These are phyloP conservation scores for Pezicula rhizophila DNA, from an alignment of 2,329 filamentous ascomycete genomes.

Conservation along the genomic window DNA sequence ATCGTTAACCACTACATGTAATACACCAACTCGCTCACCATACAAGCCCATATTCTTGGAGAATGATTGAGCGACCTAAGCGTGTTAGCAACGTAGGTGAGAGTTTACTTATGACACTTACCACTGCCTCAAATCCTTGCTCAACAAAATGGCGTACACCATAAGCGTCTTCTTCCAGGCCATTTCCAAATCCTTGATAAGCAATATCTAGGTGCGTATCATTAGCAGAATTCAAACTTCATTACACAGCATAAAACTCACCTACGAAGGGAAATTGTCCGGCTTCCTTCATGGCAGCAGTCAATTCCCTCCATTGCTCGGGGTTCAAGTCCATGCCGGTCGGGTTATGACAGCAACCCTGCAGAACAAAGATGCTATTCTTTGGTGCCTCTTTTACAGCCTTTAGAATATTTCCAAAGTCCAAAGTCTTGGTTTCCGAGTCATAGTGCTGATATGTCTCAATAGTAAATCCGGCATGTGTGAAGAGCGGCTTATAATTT, in stretches of 20 bases:
- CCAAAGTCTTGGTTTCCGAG: constrained; percentile 17
- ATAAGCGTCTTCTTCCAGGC: constrained; percentile 29
- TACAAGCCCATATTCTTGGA: constrained; percentile 35
- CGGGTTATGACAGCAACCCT: constrained; percentile 34
- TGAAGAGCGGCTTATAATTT: constrained; percentile 29
- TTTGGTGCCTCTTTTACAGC: constrained; percentile 20
- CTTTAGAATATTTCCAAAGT: constrained; percentile 22
- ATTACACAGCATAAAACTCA: neutral
- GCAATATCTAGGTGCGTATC: constrained; percentile 28
- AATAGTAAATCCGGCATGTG: constrained; percentile 24
- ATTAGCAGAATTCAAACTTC: neutral
- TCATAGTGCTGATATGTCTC: constrained; percentile 28
- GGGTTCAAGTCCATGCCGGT: constrained; percentile 28
- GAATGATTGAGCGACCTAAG: constrained; percentile 25
- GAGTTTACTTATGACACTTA: constrained; percentile 11
- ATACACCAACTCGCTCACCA: constrained; percentile 29
- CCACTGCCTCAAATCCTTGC: constrained; percentile 26
- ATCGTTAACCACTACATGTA: constrained; percentile 21
- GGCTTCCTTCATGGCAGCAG: constrained; percentile 13
- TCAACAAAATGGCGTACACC: constrained; percentile 22
- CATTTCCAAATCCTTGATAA: constrained; percentile 31
- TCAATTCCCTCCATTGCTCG: constrained; percentile 27
- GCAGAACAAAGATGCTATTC: constrained; percentile 30
- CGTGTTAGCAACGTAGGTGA: neutral
- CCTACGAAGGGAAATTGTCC: constrained; percentile 21